Conservation (phyloP, 345 rosid genomes). For the Excoecaria cochinchinensis region DNA sequence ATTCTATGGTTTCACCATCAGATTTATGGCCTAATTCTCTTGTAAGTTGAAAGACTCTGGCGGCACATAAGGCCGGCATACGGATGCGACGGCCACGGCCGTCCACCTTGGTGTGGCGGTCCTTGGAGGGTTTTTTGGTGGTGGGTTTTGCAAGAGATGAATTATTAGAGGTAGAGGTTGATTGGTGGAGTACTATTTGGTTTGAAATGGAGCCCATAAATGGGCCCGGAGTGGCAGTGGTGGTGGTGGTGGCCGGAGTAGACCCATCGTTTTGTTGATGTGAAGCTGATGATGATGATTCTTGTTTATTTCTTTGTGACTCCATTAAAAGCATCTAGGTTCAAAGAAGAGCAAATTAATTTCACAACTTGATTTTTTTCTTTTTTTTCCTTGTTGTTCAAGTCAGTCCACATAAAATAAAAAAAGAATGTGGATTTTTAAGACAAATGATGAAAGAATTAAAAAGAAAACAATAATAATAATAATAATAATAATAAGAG, state of each 20-base stretch:
- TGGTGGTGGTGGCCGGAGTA: constrained; percentile 12
- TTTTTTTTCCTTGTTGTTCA: too few species aligned
- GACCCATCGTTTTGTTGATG: constrained; percentile 32
- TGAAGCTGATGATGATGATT: constrained; percentile 2
- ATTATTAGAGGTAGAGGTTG: constrained; percentile 22
- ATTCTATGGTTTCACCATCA: constrained; percentile 81
- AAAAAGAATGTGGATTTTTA: too few species aligned
- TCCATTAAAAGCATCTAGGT: constrained; percentile 29
- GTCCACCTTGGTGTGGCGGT: constrained; percentile 81
- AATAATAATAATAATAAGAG: too few species aligned
- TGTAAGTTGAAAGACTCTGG: constrained; percentile 75
- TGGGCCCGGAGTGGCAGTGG: constrained; percentile 29
- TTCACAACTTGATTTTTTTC: too few species aligned
- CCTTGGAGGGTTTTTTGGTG: constrained; percentile 61
- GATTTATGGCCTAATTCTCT: constrained; percentile 78
- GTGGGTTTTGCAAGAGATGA: constrained; percentile 27
- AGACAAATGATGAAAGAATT: too few species aligned
- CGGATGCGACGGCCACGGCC: constrained; percentile 87
- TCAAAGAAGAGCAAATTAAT: too few species aligned
- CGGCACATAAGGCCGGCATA: constrained; percentile 85
- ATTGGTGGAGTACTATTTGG: constrained; percentile 19
- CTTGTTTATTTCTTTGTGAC: constrained; percentile 34
- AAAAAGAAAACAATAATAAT: too few species aligned
- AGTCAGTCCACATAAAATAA: too few species aligned
- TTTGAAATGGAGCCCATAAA: constrained; percentile 49